Conservation (phyloP, 2,329 filamentous ascomycete genomes). For the Beauveria caledonica region DNA sequence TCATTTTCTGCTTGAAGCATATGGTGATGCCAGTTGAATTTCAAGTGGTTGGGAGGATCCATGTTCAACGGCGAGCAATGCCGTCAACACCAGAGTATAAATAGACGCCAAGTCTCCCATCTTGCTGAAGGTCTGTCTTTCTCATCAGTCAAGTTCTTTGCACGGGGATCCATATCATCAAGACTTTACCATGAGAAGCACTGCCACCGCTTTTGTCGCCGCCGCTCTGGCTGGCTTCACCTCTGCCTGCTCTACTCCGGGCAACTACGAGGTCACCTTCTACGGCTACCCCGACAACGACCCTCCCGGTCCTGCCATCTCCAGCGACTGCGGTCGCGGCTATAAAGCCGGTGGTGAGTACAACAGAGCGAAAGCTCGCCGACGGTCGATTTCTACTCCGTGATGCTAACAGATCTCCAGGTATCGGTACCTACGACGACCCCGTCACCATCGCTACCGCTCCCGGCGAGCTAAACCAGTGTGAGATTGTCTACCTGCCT, state of each 20-base stretch:
- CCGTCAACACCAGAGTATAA: neutral
- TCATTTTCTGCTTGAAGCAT: neutral
- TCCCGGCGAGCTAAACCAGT: conserved; percentile 16
- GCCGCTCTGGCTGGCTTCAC: conserved; percentile 12
- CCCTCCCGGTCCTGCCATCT: conserved; percentile 15
- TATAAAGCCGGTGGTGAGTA: conserved; percentile 14
- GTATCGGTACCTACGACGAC: conserved; percentile 15
- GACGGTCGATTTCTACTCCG: too few relatives aligned
- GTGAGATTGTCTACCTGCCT: conserved; percentile 17
- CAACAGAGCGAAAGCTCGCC: neutral
- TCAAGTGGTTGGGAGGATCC: neutral
- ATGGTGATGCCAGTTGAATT: neutral
- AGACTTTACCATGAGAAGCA: conserved; percentile 14
- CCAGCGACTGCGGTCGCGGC: conserved; percentile 16
- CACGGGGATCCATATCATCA: neutral
- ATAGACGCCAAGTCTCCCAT: neutral
- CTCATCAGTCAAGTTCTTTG: neutral
- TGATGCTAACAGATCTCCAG: conserved; percentile 2
- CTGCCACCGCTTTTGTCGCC: conserved; percentile 11
- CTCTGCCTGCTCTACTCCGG: conserved; percentile 16
- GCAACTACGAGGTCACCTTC: conserved; percentile 16
- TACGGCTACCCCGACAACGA: conserved; percentile 17
- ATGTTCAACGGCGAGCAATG: neutral
- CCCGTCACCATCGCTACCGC: conserved; percentile 17
- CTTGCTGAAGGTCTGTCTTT: neutral